Conservation (phyloP, 305 asterid genomes). For the Stenogyne calaminthoides region DNA sequence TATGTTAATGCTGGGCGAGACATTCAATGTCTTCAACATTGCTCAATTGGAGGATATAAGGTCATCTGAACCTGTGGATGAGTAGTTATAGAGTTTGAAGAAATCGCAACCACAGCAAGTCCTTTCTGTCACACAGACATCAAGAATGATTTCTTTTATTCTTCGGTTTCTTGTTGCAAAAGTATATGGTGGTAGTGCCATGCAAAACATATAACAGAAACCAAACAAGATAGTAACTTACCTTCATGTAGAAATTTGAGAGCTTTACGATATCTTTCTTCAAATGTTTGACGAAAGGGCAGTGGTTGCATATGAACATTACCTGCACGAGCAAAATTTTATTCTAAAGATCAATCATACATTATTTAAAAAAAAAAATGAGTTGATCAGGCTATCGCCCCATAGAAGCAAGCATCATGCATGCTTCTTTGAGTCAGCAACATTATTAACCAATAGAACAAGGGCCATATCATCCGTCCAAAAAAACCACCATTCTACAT, state of each 20-base stretch:
- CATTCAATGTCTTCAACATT: slow-evolving; percentile 39
- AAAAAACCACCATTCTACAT: neutral
- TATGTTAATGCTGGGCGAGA: slow-evolving; percentile 37
- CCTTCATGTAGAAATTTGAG: slow-evolving; percentile 82
- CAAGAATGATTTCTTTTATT: neutral
- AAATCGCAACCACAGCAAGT: slow-evolving; percentile 85
- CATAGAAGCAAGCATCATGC: slow-evolving; percentile 15
- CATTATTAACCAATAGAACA: slow-evolving; percentile 6
- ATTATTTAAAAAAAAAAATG: neutral
- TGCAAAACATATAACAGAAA: slow-evolving; percentile 15
- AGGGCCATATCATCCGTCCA: neutral
- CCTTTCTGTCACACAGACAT: slow-evolving; percentile 69
- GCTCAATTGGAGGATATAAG: slow-evolving; percentile 36
- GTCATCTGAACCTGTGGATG: slow-evolving; percentile 84
- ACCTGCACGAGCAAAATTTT: slow-evolving; percentile 53
- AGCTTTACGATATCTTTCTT: slow-evolving; percentile 79
- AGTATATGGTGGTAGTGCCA: slow-evolving; percentile 10
- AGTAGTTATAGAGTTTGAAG: slow-evolving; percentile 76
- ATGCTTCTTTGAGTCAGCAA: slow-evolving; percentile 16
- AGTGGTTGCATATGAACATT: slow-evolving; percentile 93
- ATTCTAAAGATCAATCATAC: too few species aligned
- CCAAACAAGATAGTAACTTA: slow-evolving; percentile 31
- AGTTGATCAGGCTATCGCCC: slow-evolving; percentile 3
- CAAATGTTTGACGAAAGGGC: slow-evolving; percentile 84
- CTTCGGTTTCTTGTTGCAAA: neutral